Base-by-base conservation (phyloP, 768 basidiomycete genomes). In the Kwoniella heveanensis region DNA sequence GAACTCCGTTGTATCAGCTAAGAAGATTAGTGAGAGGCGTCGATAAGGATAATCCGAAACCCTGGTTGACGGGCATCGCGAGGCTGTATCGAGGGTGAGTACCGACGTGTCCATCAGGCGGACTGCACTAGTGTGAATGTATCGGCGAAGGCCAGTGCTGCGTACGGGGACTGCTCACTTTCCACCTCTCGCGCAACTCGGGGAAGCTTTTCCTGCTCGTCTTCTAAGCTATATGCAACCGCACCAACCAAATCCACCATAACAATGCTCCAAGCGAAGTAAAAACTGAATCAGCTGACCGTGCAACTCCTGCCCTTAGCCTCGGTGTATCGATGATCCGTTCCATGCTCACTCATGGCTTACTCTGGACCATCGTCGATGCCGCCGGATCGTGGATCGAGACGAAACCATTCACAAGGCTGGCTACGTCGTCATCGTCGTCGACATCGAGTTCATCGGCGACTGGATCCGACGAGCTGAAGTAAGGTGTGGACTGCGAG, bases 331-430 rank as follows among this genome's bases (percentile, higher is more conserved):
- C 92, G 66, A 94, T 94, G 44, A 79, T 91, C 55, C 86, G 96
- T 56, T 93, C 90, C 71, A 88, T 95, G 73, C 90, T 92, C 30
- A 95, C 92, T 7, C 94, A 96, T 69, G 94, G 94, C 22, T 83
- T 95, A 39, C 83, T 94, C 54, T 96, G 93, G 93, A 95, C 93
- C 8, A 83, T 96, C 65, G 92, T 93, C 78, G 93, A 96, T 60
- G 69, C 65, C 26, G 75, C 77, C 0, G 69, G 74, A 17, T 46
- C 46, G 9, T 78, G 73, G 74, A 81, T 82, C 46, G 81, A 82
- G 50, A 77, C 69, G 5, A 61, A 68, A 47, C 78, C 78, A 1
- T 67, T 75, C 24, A 71, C 74, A 53, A 60, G 73, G 48, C 52
- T 72, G 9, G 60, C 60, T 7, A 32, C 59, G 17, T 46, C 29